Conservation (phyloP, 352 stramenopile species). For the Elongisporangium undulatum region DNA sequence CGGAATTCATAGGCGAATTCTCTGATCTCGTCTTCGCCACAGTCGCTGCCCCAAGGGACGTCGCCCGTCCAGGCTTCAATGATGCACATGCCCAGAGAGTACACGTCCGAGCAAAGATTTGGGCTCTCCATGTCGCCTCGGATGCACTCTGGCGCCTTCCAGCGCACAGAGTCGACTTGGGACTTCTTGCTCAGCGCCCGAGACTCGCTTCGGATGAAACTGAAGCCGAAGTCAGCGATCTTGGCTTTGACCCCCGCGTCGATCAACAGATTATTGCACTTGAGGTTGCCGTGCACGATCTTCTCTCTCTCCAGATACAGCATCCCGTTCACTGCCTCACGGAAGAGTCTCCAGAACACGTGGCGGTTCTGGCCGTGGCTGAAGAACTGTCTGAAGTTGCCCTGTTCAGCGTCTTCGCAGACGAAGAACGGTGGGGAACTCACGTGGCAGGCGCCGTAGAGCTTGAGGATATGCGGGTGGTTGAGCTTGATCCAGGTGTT, state of each 20-base stretch:
- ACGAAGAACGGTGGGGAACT: conserved; percentile 19
- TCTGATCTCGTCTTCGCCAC: too few relatives aligned
- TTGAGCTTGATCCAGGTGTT: conserved; percentile 21
- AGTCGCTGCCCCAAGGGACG: too few relatives aligned
- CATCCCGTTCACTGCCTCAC: conserved; percentile 31
- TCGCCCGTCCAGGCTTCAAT: conserved; percentile 21
- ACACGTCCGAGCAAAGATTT: conserved; percentile 15
- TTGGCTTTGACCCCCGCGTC: conserved; percentile 20
- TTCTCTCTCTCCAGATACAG: conserved; percentile 49
- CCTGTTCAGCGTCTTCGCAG: conserved; percentile 16
- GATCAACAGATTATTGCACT: conserved; percentile 76
- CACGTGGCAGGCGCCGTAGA: conserved; percentile 36
- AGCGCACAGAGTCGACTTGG: conserved; percentile 7
- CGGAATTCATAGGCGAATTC: too few relatives aligned
- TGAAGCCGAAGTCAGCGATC: conserved; percentile 26
- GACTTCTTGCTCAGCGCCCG: conserved; percentile 7
- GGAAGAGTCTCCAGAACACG: conserved; percentile 17
- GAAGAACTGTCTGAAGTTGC: conserved; percentile 20
- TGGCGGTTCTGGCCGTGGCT: not conserved
- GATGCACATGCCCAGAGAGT: conserved; percentile 28
- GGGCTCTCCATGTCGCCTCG: conserved; percentile 1
- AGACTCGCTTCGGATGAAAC: conserved; percentile 9
- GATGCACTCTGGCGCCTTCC: conserved; percentile 22
- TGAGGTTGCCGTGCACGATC: conserved; percentile 77
- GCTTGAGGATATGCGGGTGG: conserved; percentile 24